Base-by-base conservation (phyloP, 768 basidiomycete genomes). In the Clitopilus passeckerianus region DNA sequence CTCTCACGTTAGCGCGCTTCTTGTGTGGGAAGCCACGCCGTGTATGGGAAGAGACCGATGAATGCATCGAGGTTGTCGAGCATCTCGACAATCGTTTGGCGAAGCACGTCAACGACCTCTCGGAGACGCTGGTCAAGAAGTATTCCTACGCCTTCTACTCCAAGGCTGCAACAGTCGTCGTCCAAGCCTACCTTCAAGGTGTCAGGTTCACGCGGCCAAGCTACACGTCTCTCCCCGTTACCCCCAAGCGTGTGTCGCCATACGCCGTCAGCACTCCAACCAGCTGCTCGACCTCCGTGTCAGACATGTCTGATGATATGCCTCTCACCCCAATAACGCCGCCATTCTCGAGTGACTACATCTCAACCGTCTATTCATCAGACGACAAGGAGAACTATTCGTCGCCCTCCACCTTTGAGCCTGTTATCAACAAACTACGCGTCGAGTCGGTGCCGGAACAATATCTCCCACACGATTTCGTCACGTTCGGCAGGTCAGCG, bases 91-190 rank as follows among this genome's bases (percentile, higher is more conserved):
- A 76, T 59, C 89, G 92, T 64, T 82, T 98, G 66, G 84, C 90
- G 27, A 89, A 89, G 70, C 86, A 93, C 69, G 89, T 96, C 76
- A 91, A 95, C 67, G 90, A 92, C 64, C 82, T 99, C 33, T 98
- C 96, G 12, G 91, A 96, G 72, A 95, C 91, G n/a, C 79, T 98
- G 68, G 86, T 98, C 70, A 94, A 95, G 79, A 99, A 99, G 78
- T 98, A 99, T 76, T 95, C 95, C 5, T 95, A 93, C 66, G 89
- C 89, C 44, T 97, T 95, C 77, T 98, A 96, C 76, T 94, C 93
- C 54, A 95, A 95, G 75, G 93, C 95, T 0, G 95, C 96, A 22
- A 93, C 90, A 22, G 86, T 93, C 70, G 93, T 94, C 61, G 87
- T 95, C 34, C 93, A 98, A 71, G 94, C 87, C 75, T 99, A 98